Base-by-base conservation (phyloP, 2,329 filamentous ascomycete genomes). In the Rutstroemia sp. region DNA sequence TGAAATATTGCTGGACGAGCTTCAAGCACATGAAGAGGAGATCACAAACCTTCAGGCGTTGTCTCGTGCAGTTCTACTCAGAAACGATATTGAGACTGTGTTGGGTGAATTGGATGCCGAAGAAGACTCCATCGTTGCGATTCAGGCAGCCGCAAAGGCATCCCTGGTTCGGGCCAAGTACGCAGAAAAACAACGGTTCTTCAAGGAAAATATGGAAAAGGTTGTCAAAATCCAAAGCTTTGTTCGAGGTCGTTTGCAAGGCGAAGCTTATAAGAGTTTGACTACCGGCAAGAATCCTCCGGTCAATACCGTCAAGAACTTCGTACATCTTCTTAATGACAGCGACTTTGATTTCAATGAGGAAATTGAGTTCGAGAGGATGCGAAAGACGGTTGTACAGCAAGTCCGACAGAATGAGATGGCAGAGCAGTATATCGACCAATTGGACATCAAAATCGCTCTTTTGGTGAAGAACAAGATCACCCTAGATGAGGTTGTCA, bases 401-500 rank as follows among this genome's bases (percentile, higher is more conserved):
- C 92, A 97, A 69, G 94, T 99, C 9, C 87, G 92, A 49, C 92
- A 96, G 66, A 99, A 99, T 67, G 94, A 99, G 73, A 86, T 95
- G 77, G 83, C 95, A 41, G 94, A 99, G 73, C 91, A 96, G 70
- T 99, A 99, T 69, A 96, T 99, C 64, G 92, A 96, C 66, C 94
- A 99, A 70, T 81, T 99, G 38, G 95, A 99, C 69, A 96, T 99
- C 77, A 99, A 99, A 75, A 99, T 99, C 70, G 94, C 94, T 1
- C 81, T 99, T 3, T 79, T 99, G 18, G 94, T 99, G 66, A 97
- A 97, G 79, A 99, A 99, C 81, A 99, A 99, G 73, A 99, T 99
- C 67, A 97, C 94, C 0, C 79, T 99, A 4, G 94, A 99, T 68
- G 95, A 99, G 73, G 94, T 99, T 27, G 89, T 99, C 55, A 90